Evolutionary conservation across 352 stramenopile genomes (phyloP), one percentile per base, ranked within the genome.

Genomic region (Globisporangium ultimum): DNA sequence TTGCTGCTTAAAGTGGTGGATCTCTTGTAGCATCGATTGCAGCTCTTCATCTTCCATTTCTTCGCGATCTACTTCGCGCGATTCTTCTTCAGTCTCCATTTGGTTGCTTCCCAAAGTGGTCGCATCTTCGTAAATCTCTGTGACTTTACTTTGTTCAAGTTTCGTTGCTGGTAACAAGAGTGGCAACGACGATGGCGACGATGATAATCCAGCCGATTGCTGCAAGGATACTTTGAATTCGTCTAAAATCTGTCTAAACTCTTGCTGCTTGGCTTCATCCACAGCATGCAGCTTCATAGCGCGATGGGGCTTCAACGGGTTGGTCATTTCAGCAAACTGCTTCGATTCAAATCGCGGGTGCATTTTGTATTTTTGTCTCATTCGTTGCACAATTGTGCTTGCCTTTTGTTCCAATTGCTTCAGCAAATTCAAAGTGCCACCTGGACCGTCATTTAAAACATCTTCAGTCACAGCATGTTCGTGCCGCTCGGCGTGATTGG

Each of bases 201-300:
- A 32, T 18, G 55, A 64, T 7, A 22, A 22, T 22, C 38, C 21
- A 21, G 61, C 41, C 2, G 60, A 60, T 10, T 56, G 61, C 2
- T 48, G 64, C n/a, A 87, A 53, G n/a, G 68, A 87, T 48, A 63
- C 63, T 46, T 74, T 74, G 55, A 85, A 84, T 50, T 82, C 72
- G 55, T 64, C 53, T 20, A 88, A 55, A 8, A 77, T 75, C 5
- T 60, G 56, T 0, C 74, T 57, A 57, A 85, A 85, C 61, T 84
- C 75, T 13, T 64, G 46, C 20, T 76, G 71, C 46, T 78, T 74
- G 14, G 47, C 22, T 21, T 55, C 28, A 46, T 67, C 53, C 14
- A 66, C 43, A 12, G 22, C 36, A 64, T 47, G 14, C 22, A 43
- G 15, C 40, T 15, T 45, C 6, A 4, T 5, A 15, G 17, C 40